Conservation (phyloP, 805 yeast genomes). For the Priceomyces castillae region DNA sequence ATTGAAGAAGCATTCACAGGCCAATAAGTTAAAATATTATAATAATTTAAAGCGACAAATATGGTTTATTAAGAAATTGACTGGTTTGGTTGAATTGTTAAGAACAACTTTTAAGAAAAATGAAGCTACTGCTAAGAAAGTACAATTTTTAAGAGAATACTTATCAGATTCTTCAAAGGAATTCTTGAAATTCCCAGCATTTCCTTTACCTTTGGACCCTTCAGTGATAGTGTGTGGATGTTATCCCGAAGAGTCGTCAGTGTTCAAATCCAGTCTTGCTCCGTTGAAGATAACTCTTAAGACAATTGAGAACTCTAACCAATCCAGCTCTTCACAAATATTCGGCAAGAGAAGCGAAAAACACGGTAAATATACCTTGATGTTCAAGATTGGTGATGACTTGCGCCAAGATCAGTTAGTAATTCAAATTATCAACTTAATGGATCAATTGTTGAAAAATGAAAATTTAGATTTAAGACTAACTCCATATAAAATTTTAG, state of each 20-base stretch:
- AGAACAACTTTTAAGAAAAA: conserved; percentile 51
- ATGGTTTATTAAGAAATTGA: conserved; percentile 62
- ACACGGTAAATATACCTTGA: conserved; percentile 63
- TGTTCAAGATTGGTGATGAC: conserved; percentile 96
- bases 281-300: conserved; percentile 83
- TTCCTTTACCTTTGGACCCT: conserved; percentile 83
- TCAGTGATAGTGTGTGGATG: conserved; percentile 69
- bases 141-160: conserved; percentile 61
- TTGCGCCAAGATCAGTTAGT: conserved; percentile 94
- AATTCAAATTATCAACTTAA: conserved; percentile 85
- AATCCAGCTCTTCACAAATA: conserved; percentile 25
- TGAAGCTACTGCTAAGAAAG: conserved; percentile 76
- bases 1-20: conserved; percentile 26
- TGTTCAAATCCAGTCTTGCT: conserved; percentile 86
- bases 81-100: conserved; percentile 61
- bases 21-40: conserved; percentile 31
- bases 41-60: conserved; percentile 57
- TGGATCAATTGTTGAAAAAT: conserved; percentile 83
- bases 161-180: conserved; percentile 47
- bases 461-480: conserved; percentile 87
- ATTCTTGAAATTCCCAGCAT: conserved; percentile 47
- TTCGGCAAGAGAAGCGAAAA: conserved; percentile 31
- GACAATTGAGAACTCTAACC: conserved; percentile 37
- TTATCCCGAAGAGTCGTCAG: conserved; percentile 74
- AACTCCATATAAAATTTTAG: conserved; percentile 85